Base-by-base conservation (phyloP, 495 filamentous ascomycete genomes). In the Annulohypoxylon moriforme region DNA sequence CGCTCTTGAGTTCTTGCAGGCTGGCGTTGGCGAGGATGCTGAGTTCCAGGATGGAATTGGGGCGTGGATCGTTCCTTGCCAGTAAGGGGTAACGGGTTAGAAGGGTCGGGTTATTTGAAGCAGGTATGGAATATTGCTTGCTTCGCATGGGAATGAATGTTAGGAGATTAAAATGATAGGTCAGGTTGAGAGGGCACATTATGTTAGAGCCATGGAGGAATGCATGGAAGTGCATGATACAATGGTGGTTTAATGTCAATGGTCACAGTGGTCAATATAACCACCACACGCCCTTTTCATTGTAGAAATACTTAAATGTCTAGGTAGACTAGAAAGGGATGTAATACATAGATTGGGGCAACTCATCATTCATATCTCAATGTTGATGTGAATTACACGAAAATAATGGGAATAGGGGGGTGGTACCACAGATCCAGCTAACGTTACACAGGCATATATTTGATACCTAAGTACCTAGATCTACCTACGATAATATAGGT, bases 41-140 rank as follows among this genome's bases (percentile, higher is more conserved):
- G 11, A 75, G 29, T 77, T 71, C 60, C 55, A 67, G 38, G 69
- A 77, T 22, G 75, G 75, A n/a, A 58, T 77, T 14, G 75, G 75
- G 5, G 73, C 67, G 40, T 77, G 73, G 73, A 69, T 77, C 25
- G 65, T 77, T 5, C 69, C 67, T 16, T 77, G 75, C 47, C 69
- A 75, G 49, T 75, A 58, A 52, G 46, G 11, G 14, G 3, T 31
- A 31, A 58, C 46, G 46, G 11, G 14, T 1, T 31, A 31, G 8
- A 1, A 46, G 31, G 10, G 1, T 20, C 31, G 6, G 29, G 25
- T 13, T 7, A 18, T 14, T 22, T 66, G 24, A 18, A 42, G 31
- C 33, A 31, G 11, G 33, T 11, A 47, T 33, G 50, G 29, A 13
- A n/a, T 31, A 40, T 40, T 40, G 36, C 36, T 27, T 36, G 34